Evolutionary conservation across 768 basidiomycete species (phyloP).

Genomic region (Mycena belliarum): DNA sequence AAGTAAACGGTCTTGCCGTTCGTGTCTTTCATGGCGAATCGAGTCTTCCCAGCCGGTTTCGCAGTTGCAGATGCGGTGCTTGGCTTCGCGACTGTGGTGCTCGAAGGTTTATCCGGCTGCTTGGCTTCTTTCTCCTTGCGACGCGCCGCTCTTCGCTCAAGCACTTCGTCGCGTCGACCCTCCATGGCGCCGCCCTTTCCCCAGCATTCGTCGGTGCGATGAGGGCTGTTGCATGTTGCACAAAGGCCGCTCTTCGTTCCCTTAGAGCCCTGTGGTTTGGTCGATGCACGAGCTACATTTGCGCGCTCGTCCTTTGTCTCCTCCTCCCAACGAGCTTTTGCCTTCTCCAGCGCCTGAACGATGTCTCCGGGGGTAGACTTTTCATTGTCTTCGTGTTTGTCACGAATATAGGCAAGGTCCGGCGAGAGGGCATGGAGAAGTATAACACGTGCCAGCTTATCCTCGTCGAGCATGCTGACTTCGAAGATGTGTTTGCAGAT

Average conservation of each 20-base stretch:
- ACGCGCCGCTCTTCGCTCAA: neutral
- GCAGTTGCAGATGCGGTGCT: too few relatives aligned
- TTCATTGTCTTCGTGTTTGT: neutral
- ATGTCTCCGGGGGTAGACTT: too few relatives aligned
- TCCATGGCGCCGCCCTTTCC: conserved; percentile 8
- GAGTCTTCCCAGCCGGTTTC: neutral
- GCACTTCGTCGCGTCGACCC: neutral
- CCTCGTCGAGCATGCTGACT: conserved; percentile 19
- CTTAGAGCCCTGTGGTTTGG: too few relatives aligned
- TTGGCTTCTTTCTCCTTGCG: neutral
- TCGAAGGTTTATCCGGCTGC: too few relatives aligned
- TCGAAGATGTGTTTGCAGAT: conserved; percentile 21
- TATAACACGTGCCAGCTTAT: conserved; percentile 14
- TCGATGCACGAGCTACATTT: too few relatives aligned
- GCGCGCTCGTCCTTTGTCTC: too few relatives aligned
- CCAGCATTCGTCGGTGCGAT: conserved; percentile 1
- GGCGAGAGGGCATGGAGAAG: conserved; percentile 17
- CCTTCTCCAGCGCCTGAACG: too few relatives aligned
- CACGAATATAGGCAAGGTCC: conserved; percentile 4
- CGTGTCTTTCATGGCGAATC: too few relatives aligned
- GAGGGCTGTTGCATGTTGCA: neutral
- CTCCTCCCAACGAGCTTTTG: too few relatives aligned
- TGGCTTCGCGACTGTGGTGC: too few relatives aligned
- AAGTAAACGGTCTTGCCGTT: too few relatives aligned
- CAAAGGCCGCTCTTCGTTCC: neutral